Conservation (phyloP, 116 monocot species). For the Zostera marina region DNA sequence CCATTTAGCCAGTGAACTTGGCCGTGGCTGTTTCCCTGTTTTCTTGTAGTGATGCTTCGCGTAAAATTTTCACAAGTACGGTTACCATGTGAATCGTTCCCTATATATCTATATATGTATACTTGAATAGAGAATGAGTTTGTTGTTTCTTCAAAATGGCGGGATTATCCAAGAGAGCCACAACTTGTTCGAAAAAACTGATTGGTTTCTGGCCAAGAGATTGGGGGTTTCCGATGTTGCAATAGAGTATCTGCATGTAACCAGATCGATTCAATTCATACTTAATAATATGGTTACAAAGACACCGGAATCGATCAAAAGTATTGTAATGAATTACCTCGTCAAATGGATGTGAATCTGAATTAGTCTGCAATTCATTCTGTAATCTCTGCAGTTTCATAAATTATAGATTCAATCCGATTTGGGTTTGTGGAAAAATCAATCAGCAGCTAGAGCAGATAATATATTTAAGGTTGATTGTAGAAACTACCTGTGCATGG, state of each 20-base stretch:
- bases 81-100: neutral
- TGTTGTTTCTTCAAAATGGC: slow-evolving; percentile 49
- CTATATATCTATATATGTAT: neutral
- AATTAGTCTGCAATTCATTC: slow-evolving; percentile 50
- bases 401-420: too few relatives aligned
- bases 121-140: slow-evolving; percentile 72
- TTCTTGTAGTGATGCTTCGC: too few relatives aligned
- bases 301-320: too few relatives aligned
- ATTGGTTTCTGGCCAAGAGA: slow-evolving; percentile 76
- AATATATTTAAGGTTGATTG: neutral
- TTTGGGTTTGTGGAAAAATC: too few relatives aligned
- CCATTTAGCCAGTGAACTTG: too few relatives aligned
- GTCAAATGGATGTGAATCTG: slow-evolving; percentile 67
- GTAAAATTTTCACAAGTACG: too few relatives aligned
- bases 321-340: too few relatives aligned
- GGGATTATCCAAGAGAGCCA: slow-evolving; percentile 72
- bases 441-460: neutral
- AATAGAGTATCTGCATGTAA: slow-evolving; percentile 76
- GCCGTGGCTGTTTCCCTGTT: too few relatives aligned
- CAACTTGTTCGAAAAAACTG: slow-evolving; percentile 71
- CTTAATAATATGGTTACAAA: neutral
- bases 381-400: slow-evolving; percentile 41
- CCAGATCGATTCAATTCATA: neutral
- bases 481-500: slow-evolving; percentile 1
- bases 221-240: slow-evolving; percentile 90